phyloP scores from a whole-genome alignment of 306 rosid species.

The Dryas octopetala region DNA sequence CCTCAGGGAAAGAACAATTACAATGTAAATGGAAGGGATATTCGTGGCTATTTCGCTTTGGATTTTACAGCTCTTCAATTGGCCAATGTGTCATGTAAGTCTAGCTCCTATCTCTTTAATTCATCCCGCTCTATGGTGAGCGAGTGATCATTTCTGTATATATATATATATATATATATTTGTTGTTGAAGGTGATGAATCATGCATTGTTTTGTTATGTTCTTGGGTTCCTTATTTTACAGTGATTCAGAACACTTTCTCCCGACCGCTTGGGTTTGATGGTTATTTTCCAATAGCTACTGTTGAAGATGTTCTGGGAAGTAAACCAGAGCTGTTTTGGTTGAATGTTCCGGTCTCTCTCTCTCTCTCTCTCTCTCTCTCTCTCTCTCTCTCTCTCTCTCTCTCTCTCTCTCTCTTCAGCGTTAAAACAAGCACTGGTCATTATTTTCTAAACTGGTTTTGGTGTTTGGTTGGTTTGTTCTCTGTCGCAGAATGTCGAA shows the following conservation, averaged over 20 bases:
- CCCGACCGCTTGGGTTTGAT: slow-evolving; percentile 61
- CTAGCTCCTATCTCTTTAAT: background rate
- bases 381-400: slow-evolving; percentile 20
- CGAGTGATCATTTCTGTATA: too few species aligned
- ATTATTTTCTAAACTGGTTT: slow-evolving; percentile 7
- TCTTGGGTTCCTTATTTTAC: slow-evolving; percentile 11
- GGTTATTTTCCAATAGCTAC: slow-evolving; percentile 35
- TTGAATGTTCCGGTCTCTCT: slow-evolving; percentile 65
- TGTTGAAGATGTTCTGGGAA: slow-evolving; percentile 37
- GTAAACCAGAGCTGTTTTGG: slow-evolving; percentile 47
- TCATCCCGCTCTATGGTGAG: too few species aligned
- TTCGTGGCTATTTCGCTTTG: slow-evolving; percentile 60
- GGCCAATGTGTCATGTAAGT: slow-evolving; percentile 46
- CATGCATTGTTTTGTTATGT: slow-evolving; percentile 3
- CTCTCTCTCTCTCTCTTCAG: too few species aligned
- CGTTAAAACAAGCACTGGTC: too few species aligned
- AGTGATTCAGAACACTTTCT: slow-evolving; percentile 59
- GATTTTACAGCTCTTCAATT: slow-evolving; percentile 44
- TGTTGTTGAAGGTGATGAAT: slow-evolving; percentile 1
- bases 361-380: background rate
- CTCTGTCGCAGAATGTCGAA: slow-evolving; percentile 51
- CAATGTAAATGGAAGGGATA: slow-evolving; percentile 47
- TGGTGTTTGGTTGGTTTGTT: background rate
- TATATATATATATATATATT: background rate
- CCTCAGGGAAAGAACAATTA: slow-evolving; percentile 42